Evolutionary conservation across 306 rosid genomes (phyloP).

Genomic region (Dryas alaskensis): DNA sequence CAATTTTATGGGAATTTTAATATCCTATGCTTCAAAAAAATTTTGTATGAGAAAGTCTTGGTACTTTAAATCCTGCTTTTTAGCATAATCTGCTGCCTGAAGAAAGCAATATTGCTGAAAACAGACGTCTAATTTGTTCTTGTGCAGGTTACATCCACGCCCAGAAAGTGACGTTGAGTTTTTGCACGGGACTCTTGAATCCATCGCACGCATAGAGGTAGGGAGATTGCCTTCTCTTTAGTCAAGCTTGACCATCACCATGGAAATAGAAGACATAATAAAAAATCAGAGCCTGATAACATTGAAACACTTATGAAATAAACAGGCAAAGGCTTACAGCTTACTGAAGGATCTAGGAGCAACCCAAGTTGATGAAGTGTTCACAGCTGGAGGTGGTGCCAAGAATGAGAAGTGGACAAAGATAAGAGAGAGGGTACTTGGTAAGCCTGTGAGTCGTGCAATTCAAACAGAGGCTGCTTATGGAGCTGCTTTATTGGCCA

Average conservation of each 20-base stretch:
- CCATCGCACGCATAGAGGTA: conserved; percentile 95
- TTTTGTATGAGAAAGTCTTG: neutral
- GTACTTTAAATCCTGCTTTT: neutral
- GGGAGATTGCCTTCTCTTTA: conserved; percentile 3
- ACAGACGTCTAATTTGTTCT: conserved; percentile 14
- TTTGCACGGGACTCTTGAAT: conserved; percentile 85
- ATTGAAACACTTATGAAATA: conserved; percentile 16
- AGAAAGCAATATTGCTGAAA: neutral
- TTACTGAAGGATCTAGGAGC: conserved; percentile 76
- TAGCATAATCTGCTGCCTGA: neutral
- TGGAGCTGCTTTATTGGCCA: conserved; percentile 87
- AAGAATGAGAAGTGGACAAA: conserved; percentile 75
- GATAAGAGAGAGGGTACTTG: conserved; percentile 80
- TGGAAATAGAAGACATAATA: neutral
- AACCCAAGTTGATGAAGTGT: conserved; percentile 62
- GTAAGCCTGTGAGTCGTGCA: conserved; percentile 69
- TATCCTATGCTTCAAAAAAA: too few species aligned
- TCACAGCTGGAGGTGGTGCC: conserved; percentile 86
- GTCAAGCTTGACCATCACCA: neutral
- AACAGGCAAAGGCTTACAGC: conserved; percentile 67
- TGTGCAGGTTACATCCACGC: conserved; percentile 73
- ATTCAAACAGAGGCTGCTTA: conserved; percentile 80
- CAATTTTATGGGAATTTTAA: neutral
- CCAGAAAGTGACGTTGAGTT: conserved; percentile 71
- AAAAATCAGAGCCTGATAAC: conserved; percentile 14